Evolutionary conservation across 352 stramenopile genomes (phyloP).

Genomic region (Phytopythium boreale): DNA sequence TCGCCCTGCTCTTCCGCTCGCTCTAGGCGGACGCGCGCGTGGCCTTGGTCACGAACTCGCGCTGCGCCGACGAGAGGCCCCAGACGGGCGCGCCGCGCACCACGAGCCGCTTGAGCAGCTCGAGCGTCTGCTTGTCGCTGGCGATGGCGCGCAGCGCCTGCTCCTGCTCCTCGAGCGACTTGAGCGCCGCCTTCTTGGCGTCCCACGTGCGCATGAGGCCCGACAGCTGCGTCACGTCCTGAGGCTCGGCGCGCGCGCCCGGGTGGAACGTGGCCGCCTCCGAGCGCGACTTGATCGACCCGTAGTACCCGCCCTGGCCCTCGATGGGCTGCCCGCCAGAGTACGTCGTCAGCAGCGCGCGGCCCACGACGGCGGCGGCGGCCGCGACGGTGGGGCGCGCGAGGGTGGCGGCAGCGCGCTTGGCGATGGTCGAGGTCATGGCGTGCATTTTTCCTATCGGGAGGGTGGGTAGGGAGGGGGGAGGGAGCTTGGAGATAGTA

Average conservation of each 20-base stretch:
- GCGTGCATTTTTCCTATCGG: not conserved
- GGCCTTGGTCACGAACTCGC: constrained; percentile 69
- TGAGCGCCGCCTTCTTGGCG: constrained; percentile 29
- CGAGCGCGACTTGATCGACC: constrained; percentile 75
- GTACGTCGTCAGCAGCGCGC: constrained; percentile 65
- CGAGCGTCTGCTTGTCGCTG: constrained; percentile 30
- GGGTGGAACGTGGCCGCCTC: constrained; percentile 60
- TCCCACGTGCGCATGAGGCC: constrained; percentile 63
- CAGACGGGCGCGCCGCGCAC: constrained; percentile 72
- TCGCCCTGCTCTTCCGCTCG: not conserved
- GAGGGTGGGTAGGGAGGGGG: not conserved
- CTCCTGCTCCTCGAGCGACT: constrained; percentile 30
- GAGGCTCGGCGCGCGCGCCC: constrained; percentile 58
- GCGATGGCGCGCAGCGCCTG: constrained; percentile 35
- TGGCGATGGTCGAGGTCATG: constrained; percentile 1
- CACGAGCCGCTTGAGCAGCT: constrained; percentile 60
- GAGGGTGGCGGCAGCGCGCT: not conserved
- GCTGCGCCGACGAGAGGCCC: constrained; percentile 69
- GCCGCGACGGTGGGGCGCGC: not conserved
- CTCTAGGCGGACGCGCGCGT: constrained; percentile 6
- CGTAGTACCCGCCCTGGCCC: constrained; percentile 91
- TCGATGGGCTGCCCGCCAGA: constrained; percentile 85
- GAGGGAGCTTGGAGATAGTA: not conserved
- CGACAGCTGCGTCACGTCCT: constrained; percentile 54
- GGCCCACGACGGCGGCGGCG: not conserved